Evolutionary conservation across 2,329 filamentous ascomycete species (phyloP), one percentile per base, ranked within the genome.

Genomic region (Sporothrix globosa): DNA sequence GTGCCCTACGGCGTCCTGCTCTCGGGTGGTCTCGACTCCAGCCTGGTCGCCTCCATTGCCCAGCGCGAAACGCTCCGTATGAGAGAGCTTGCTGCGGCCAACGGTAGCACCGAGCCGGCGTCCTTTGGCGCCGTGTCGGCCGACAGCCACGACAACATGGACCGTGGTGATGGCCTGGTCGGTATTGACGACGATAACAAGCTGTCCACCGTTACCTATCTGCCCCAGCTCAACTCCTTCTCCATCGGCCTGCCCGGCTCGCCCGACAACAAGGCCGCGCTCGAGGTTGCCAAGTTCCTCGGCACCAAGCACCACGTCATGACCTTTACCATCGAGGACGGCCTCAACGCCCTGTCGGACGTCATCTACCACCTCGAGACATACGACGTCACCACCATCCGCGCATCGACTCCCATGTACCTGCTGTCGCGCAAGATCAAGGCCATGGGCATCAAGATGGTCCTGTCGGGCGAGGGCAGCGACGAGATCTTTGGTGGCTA

Each of bases 381-480:
- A 17, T 99, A 96, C 83, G 96, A 99, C 80, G 96, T 99, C 34
- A 99, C 96, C 68, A 99, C 96, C 3, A 98, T 99, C 79, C 93
- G 96, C 79, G 96, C 96, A 69, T 98, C 95, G 13, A 99, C 96
- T 13, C 96, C 96, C 75, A 99, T 99, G 96, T 99, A 97, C 84
- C 85, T 99, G 74, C 87, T 99, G 63, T 96, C 93, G 73, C 90
- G 96, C 80, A 99, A 99, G 86, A 99, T 99, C 86, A 99, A 99
- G 87, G 96, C 94, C 48, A 95, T 97, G 90, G 96, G 96, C 74
- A 92, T 99, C 79, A 99, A 99, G 88, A 99, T 99, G 96, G 96
- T 99, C 70, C 87, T 99, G 73, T 96, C 92, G 77, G 96, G 96
- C 73, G 96, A 99, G 83, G 96, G 96, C 66, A 96, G 92, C 77